Percentiles rank a stretch among this genome's conserved stretches.
phyloP scores from a whole-genome alignment of 129 eudicot genomes.

The Ambrosia trifida region DNA sequence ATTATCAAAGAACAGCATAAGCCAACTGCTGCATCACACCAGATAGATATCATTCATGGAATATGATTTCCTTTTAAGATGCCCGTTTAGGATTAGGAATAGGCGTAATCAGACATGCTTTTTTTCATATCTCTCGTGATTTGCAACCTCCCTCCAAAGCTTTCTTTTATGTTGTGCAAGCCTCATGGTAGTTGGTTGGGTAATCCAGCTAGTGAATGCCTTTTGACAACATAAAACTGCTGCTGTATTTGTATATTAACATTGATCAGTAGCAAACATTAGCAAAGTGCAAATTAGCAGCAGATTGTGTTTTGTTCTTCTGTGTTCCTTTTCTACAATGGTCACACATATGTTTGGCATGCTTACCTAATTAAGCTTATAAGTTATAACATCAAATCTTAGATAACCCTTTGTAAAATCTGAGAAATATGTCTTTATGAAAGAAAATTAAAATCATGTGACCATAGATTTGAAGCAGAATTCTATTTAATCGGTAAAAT shows the following conservation, averaged over 20 bases:
- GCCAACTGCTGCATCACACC: no score
- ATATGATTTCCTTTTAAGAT: no score
- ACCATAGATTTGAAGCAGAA: neutral
- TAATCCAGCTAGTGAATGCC: no score
- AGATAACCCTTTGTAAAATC: neutral
- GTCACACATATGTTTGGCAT: neutral
- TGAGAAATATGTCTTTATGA: neutral
- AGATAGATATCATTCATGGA: no score
- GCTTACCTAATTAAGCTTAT: neutral
- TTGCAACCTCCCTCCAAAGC: no score
- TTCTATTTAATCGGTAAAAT: neutral
- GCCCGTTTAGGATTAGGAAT: no score
- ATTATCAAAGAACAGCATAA: neutral
- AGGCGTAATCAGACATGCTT: no score
- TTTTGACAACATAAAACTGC: neutral
- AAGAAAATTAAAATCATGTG: neutral
- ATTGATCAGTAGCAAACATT: neutral
- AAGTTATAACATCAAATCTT: neutral
- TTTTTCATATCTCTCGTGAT: no score
- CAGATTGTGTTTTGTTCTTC: neutral
- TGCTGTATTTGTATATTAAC: neutral
- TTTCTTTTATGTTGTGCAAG: no score
- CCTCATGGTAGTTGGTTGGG: no score
- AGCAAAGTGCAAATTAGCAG: slow-evolving; percentile 3
- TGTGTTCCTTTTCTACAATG: slow-evolving; percentile 3